Evolutionary conservation across 177 flowering plant species (phyloP).

Genomic region (Tripterygium wilfordii): DNA sequence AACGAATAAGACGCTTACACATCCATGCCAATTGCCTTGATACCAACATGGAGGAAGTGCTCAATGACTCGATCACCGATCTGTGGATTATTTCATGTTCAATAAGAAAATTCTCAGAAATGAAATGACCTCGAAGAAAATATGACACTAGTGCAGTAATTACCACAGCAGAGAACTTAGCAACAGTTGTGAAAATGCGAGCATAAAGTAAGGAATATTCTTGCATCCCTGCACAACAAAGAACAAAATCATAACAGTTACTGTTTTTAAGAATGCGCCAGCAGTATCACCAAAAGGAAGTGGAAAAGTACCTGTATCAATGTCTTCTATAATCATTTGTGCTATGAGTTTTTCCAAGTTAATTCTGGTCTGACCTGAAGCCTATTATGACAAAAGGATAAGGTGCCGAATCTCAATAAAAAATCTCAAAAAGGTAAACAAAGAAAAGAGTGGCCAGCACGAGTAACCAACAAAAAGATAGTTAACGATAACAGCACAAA

Average conservation of each 20-base stretch:
- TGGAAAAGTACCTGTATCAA: slow-evolving; percentile 39
- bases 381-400: slow-evolving; percentile 44
- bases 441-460: background rate
- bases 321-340: slow-evolving; percentile 56
- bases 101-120: background rate
- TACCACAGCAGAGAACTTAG: slow-evolving; percentile 86
- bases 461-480: background rate
- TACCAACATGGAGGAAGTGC: slow-evolving; percentile 61
- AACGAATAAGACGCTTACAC: slow-evolving; percentile 41
- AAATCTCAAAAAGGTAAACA: background rate
- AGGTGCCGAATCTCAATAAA: background rate
- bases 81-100: slow-evolving; percentile 29
- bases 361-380: slow-evolving; percentile 28
- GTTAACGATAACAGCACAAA: background rate
- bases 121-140: background rate
- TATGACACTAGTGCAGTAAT: background rate
- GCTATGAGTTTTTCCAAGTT: slow-evolving; percentile 41
- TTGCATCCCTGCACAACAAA: slow-evolving; percentile 50
- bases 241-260: background rate
- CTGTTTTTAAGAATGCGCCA: background rate
- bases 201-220: slow-evolving; percentile 90
- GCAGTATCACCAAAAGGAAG: background rate
- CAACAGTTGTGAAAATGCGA: slow-evolving; percentile 63
- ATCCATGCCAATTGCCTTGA: slow-evolving; percentile 58
- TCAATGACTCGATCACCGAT: slow-evolving; percentile 50